Percentiles rank a stretch among this genome's conserved stretches.
Evolutionary conservation across 345 rosid genomes (phyloP).

Genomic region (Arabidopsis thaliana): TAIR10.1 NC_003076.8:18139001-18139500

Average conservation of each 20-base stretch:
- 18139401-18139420: too few species aligned
- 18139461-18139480: not conserved
- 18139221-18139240: not conserved
- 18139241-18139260: not conserved
- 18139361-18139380: too few species aligned
- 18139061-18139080: not conserved
- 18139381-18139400: too few species aligned
- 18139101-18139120: not conserved
- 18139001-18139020: not conserved
- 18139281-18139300: not conserved
- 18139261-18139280: not conserved
- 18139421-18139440: not conserved
- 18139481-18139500: not conserved
- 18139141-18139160: not conserved
- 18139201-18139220: slow-evolving; percentile 8
- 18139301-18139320: too few species aligned
- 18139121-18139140: not conserved
- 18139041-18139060: not conserved
- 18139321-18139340: too few species aligned
- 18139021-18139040: not conserved
- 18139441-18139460: not conserved
- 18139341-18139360: too few species aligned
- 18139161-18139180: not conserved
- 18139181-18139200: slow-evolving; percentile 12
- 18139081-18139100: slow-evolving; percentile 1